These are phyloP conservation scores for Pythium pectinolyticum DNA, from an alignment of 352 stramenopile species.

Conservation along the genomic window DNA sequence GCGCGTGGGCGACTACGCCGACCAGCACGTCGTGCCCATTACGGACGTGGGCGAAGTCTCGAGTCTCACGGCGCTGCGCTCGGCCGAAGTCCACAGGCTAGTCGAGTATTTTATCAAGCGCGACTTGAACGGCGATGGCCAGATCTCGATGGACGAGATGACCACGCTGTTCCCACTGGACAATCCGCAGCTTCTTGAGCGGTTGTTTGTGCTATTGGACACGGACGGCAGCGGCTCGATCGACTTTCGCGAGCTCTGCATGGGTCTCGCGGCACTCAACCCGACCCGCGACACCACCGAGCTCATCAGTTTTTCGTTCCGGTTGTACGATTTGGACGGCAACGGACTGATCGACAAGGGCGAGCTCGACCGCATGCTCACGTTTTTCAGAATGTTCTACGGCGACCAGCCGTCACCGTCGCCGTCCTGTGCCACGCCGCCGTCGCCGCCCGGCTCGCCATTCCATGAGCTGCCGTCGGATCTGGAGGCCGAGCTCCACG, in stretches of 20 bases:
- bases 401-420: conserved; percentile 26
- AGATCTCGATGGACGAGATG: conserved; percentile 71
- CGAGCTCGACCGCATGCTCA: conserved; percentile 50
- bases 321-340: conserved; percentile 63
- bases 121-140: conserved; percentile 59
- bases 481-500: conserved; percentile 28
- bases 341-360: conserved; percentile 52
- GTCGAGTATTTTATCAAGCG: conserved; percentile 57
- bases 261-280: conserved; percentile 57
- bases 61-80: conserved; percentile 44
- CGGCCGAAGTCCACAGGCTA: conserved; percentile 46
- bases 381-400: conserved; percentile 55
- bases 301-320: conserved; percentile 58
- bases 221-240: conserved; percentile 59
- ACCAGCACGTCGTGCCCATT: conserved; percentile 55
- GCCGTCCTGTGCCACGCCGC: too few relatives aligned
- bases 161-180: conserved; percentile 46
- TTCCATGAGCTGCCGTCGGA: conserved; percentile 19
- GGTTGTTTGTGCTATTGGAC: conserved; percentile 64
- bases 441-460: too few relatives aligned
- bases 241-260: conserved; percentile 73
- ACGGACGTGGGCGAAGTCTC: conserved; percentile 59
- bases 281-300: conserved; percentile 35
- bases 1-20: conserved; percentile 53
- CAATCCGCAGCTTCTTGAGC: conserved; percentile 47